Evolutionary conservation across 2,329 filamentous ascomycete species (phyloP).

Genomic region (Neonectria sp.): DNA sequence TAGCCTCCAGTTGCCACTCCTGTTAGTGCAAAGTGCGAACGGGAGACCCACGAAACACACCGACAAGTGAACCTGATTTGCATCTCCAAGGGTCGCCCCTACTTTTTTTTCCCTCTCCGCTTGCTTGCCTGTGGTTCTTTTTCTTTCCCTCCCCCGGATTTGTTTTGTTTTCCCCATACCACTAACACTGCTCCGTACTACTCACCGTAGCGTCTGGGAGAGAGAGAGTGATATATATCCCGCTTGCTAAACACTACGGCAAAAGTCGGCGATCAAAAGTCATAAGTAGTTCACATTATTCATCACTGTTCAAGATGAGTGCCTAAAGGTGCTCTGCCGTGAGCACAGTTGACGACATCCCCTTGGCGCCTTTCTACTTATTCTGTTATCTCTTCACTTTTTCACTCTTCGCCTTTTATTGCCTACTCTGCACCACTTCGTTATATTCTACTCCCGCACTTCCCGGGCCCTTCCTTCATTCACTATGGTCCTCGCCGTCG

Average conservation of each 20-base stretch:
- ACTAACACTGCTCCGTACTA: constrained; percentile 4
- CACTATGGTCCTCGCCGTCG: constrained; percentile 53
- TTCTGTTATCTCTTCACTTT: neutral
- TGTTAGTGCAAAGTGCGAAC: constrained; percentile 19
- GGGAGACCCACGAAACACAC: constrained; percentile 21
- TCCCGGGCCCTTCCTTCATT: neutral
- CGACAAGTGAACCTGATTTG: constrained; percentile 17
- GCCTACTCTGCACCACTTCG: too few relatives aligned
- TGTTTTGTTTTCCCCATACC: constrained; percentile 9
- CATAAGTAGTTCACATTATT: neutral
- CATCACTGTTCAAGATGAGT: constrained; percentile 24
- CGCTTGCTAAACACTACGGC: constrained; percentile 14
- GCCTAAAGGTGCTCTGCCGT: constrained; percentile 27
- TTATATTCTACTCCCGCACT: constrained; percentile 5
- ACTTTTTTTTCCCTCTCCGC: constrained; percentile 11
- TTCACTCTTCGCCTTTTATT: neutral
- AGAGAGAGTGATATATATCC: constrained; percentile 5
- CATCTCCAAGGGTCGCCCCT: constrained; percentile 2
- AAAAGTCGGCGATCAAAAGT: constrained; percentile 12
- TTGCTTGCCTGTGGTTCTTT: neutral
- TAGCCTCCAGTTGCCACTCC: constrained; percentile 6
- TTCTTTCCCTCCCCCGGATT: constrained; percentile 10
- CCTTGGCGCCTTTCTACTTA: neutral
- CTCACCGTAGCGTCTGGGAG: constrained; percentile 5
- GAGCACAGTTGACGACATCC: constrained; percentile 24